phyloP scores from a whole-genome alignment of 495 filamentous ascomycete species.

The Tuber calosporum region DNA sequence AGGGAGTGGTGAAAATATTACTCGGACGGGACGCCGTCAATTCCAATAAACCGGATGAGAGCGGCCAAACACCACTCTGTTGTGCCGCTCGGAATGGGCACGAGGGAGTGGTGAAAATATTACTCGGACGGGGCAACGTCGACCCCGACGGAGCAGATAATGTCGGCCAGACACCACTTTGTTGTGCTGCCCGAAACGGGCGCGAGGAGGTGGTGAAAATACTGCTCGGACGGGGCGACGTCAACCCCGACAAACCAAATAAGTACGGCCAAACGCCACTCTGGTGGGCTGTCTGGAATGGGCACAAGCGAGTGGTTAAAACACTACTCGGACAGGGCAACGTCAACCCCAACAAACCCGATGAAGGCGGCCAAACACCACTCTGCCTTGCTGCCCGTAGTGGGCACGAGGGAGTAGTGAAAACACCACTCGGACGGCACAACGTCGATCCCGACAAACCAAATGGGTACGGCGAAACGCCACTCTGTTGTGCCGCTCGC shows the following conservation, averaged over 20 bases:
- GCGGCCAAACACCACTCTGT: not conserved
- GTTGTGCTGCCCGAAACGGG: not conserved
- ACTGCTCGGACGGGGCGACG: no score
- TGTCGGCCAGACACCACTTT: not conserved
- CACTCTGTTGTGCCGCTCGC: no score
- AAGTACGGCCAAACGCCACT: not conserved
- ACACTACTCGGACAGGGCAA: not conserved
- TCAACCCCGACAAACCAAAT: no score
- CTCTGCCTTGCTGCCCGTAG: not conserved
- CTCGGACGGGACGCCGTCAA: not conserved
- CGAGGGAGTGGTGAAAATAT: not conserved
- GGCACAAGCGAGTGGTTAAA: not conserved
- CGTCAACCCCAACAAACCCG: not conserved
- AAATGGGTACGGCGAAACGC: no score
- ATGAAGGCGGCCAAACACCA: not conserved
- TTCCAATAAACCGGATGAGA: not conserved
- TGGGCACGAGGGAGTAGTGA: no score
- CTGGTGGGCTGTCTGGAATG: not conserved
- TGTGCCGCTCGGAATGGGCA: not conserved
- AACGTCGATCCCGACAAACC: no score
- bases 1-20: not conserved
- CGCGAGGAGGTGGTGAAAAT: no score
- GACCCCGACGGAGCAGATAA: not conserved
- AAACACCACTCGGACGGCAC: no score
- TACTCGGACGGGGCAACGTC: not conserved